Evolutionary conservation across 441 rosid species (phyloP), one percentile per base, ranked within the genome.

Genomic region (Pelargonium australe): DNA sequence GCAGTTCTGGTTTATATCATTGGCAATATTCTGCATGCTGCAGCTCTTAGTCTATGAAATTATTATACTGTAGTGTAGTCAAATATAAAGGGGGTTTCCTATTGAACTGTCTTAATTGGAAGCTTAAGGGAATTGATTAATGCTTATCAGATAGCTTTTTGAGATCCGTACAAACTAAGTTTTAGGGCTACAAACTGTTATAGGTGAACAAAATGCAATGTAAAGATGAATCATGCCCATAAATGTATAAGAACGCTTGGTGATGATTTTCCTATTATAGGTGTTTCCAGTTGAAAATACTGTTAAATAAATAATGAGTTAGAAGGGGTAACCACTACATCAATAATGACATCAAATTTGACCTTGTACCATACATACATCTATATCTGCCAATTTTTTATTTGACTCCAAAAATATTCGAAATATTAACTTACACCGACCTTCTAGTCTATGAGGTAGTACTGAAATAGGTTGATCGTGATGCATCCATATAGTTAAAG

Each of bases 171-270:
- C 31, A 7, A 8, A 37, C 5, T 51, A n/a, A 13, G 62, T 23
- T 25, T 31, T 51, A 14, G 20, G n/a, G 11, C 34, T 60, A 2
- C 63, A 60, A 20, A 60, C 8, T 60, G 6, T 11, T 19, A 60
- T 60, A 20, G 63, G n/a, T 19, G n/a, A 57, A 57, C 28, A 9
- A 57, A 57, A 57, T 57, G 12, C 31, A 19, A 20, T 58, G 13
- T 58, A 20, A 58, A 58, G 31, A 20, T 58, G 31, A 58, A 20
- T 58, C 31, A 2, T 34, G 2, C 23, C 8, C 63, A 58, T 20
- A 58, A 58, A 58, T 20, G 13, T 17, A 58, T 58, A 58, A 58
- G 63, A 20, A 58, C 9, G 10, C 63, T 58, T 58, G 63, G 20
- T 58, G 20, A 19, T 58, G 23, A 8, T 17, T 58, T 58, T 19